Percentiles rank a stretch among this genome's conserved stretches.
Evolutionary conservation across 1,284 basidiomycete genomes (phyloP).

Genomic region (Golubevia sp.): DNA sequence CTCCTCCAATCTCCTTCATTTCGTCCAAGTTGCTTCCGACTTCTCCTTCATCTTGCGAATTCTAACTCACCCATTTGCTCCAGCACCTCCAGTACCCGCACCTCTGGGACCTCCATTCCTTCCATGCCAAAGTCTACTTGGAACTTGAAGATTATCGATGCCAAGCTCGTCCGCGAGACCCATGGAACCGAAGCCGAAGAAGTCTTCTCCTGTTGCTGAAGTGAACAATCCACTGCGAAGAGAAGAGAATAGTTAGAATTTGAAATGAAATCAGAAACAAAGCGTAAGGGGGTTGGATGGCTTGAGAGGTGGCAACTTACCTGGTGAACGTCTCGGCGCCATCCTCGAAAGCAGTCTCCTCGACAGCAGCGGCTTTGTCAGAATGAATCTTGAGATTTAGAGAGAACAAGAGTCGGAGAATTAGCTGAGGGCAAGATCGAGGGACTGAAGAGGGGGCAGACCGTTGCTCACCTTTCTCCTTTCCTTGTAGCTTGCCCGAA

Average conservation of each 20-base stretch:
- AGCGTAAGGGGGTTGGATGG: neutral
- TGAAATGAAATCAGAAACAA: neutral
- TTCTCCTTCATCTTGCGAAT: slow-evolving; percentile 14
- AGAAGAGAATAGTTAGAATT: slow-evolving; percentile 7
- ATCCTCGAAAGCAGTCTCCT: slow-evolving; percentile 80
- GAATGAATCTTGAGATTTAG: slow-evolving; percentile 63
- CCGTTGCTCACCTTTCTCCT: slow-evolving; percentile 66
- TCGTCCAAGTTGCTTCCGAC: slow-evolving; percentile 16
- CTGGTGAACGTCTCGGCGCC: slow-evolving; percentile 74
- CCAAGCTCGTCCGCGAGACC: slow-evolving; percentile 88
- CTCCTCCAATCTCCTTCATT: neutral
- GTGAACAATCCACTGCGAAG: slow-evolving; percentile 77
- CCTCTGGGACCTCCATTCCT: slow-evolving; percentile 63
- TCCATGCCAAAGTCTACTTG: slow-evolving; percentile 77
- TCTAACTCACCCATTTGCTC: neutral
- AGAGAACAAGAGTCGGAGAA: slow-evolving; percentile 4
- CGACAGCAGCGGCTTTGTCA: slow-evolving; percentile 62
- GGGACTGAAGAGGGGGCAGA: neutral
- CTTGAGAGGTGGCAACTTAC: slow-evolving; percentile 68
- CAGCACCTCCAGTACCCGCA: neutral
- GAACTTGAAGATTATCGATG: slow-evolving; percentile 77
- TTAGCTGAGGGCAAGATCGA: neutral
- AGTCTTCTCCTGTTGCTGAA: slow-evolving; percentile 87
- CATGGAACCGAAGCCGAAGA: slow-evolving; percentile 82
- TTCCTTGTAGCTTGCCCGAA: slow-evolving; percentile 80